Conservation (phyloP, 371 early-diverging fungal genomes). For the Polyrhizophydium stewartii region DNA sequence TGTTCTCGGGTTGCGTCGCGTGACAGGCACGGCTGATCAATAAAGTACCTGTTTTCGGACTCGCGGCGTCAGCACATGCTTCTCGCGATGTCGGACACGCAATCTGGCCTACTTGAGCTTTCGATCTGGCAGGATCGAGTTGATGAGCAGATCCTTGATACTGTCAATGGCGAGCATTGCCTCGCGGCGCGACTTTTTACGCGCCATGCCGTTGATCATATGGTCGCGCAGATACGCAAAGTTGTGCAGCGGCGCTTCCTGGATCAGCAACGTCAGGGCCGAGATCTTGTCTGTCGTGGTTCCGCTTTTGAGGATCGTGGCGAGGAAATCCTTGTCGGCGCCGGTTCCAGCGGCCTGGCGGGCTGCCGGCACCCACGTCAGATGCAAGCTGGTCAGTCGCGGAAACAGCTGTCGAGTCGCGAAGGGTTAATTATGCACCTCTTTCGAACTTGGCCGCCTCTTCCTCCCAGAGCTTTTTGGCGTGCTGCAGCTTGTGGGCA, state of each 20-base stretch:
- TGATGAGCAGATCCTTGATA: conserved; percentile 83
- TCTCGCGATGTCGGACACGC: conserved; percentile 10
- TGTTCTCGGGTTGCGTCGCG: conserved; percentile 61
- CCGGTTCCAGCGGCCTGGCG: conserved; percentile 17
- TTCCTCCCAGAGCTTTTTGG: not conserved
- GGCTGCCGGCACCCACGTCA: conserved; percentile 14
- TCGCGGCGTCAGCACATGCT: not conserved
- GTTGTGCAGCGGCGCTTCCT: conserved; percentile 87
- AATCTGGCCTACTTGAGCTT: too few relatives aligned
- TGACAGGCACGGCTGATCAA: conserved; percentile 67
- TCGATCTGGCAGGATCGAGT: conserved; percentile 68
- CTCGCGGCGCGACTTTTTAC: conserved; percentile 85
- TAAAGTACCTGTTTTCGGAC: conserved; percentile 56
- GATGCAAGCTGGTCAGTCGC: conserved; percentile 11
- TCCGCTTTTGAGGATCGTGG: conserved; percentile 84
- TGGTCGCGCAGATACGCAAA: conserved; percentile 67
- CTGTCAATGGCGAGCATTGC: conserved; percentile 79
- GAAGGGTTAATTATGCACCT: too few relatives aligned
- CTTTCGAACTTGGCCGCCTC: not conserved
- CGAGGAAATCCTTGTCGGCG: conserved; percentile 80
- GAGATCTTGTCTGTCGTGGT: conserved; percentile 90
- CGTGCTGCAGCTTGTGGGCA: not conserved
- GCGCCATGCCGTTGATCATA: conserved; percentile 73
- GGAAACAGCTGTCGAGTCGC: conserved; percentile 5
- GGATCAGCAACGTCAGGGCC: conserved; percentile 85